Conservation (phyloP, 345 rosid species). For the Salix brachista region DNA sequence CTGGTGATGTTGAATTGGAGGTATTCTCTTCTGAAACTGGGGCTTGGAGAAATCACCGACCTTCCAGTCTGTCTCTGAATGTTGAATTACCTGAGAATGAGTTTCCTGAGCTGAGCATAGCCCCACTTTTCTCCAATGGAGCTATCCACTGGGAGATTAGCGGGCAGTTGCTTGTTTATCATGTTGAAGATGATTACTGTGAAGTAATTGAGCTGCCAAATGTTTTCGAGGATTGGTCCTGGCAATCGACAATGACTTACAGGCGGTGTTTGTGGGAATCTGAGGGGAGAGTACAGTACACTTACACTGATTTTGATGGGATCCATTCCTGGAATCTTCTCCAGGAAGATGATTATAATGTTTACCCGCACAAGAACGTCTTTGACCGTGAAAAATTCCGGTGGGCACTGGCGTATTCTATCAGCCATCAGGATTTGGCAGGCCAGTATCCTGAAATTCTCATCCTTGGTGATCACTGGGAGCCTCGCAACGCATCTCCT, state of each 20-base stretch:
- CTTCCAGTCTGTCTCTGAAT: background rate
- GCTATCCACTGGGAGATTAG: conserved; percentile 21
- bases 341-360: conserved; percentile 11
- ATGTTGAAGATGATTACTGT: conserved; percentile 1
- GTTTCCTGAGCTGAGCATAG: background rate
- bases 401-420: conserved; percentile 14
- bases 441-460: background rate
- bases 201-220: conserved; percentile 14
- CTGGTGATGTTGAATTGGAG: conserved; percentile 1
- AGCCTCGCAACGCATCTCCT: conserved; percentile 9
- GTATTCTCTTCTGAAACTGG: conserved; percentile 16
- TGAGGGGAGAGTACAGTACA: conserved; percentile 12
- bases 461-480: background rate
- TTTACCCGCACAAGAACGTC: background rate
- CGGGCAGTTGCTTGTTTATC: conserved; percentile 14
- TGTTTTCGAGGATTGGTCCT: background rate
- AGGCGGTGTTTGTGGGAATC: conserved; percentile 21
- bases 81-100: background rate
- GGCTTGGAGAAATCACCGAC: conserved; percentile 9
- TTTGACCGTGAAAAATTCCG: conserved; percentile 12
- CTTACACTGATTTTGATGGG: conserved; percentile 18
- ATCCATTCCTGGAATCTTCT: conserved; percentile 24
- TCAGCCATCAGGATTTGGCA: conserved; percentile 1
- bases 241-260: conserved; percentile 7
- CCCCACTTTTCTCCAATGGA: conserved; percentile 12